A percentile compares a stretch with the other conserved stretches of the same genome.
Evolutionary conservation across 2,329 filamentous ascomycete genomes (phyloP).

Genomic region (Colletotrichum tabaci): DNA sequence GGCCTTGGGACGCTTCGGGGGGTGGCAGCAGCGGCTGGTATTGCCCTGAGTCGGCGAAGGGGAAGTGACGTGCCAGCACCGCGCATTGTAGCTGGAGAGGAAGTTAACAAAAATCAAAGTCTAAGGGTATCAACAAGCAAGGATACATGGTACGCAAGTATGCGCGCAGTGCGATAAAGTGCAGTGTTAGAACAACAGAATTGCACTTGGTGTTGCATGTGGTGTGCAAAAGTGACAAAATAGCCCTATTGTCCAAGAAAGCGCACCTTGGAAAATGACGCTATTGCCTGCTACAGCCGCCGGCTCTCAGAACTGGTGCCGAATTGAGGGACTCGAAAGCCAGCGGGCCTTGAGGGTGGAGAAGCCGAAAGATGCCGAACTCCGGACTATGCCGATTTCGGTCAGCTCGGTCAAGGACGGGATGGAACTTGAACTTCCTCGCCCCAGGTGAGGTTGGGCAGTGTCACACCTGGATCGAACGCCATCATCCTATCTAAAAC

Average conservation of each 20-base stretch:
- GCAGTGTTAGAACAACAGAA: conserved; percentile 5
- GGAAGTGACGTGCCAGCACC: conserved; percentile 26
- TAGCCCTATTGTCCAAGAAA: conserved; percentile 10
- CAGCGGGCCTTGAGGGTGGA: background rate
- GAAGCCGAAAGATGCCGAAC: conserved; percentile 16
- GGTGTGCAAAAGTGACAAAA: conserved; percentile 21
- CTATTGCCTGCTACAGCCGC: conserved; percentile 38
- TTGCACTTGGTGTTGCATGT: background rate
- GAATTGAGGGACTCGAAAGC: conserved; percentile 21
- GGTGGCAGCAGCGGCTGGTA: conserved; percentile 11
- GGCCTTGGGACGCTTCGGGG: conserved; percentile 26
- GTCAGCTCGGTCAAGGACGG: background rate
- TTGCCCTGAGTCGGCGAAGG: conserved; percentile 26
- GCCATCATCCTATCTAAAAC: background rate
- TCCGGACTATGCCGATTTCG: conserved; percentile 20
- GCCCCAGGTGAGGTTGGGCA: background rate
- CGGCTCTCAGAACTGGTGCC: conserved; percentile 36
- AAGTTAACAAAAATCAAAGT: conserved; percentile 18
- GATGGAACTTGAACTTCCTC: background rate
- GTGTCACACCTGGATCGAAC: background rate
- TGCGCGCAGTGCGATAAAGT: conserved; percentile 26
- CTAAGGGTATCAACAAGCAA: conserved; percentile 26
- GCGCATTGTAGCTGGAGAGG: conserved; percentile 31
- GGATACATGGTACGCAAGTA: conserved; percentile 32
- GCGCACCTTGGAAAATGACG: conserved; percentile 33